Evolutionary conservation across 805 yeast genomes (phyloP), one percentile per base, ranked within the genome.

Genomic region (Cyberlindnera americana): DNA sequence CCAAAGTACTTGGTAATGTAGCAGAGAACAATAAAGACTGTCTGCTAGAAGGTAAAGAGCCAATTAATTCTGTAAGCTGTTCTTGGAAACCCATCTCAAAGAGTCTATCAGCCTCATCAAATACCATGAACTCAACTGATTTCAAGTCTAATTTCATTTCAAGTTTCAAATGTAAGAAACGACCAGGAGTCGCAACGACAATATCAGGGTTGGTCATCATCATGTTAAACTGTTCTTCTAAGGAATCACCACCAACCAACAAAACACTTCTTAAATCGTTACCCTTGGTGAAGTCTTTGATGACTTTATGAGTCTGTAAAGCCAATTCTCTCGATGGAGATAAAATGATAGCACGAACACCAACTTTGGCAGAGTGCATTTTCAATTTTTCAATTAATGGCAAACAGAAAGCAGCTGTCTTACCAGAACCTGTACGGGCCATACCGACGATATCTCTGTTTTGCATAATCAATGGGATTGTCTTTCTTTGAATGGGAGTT

Each of bases 361-460:
- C 99, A 31, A 85, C 83, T 57, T 79, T 84, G 22, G 95, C 89
- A 31, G 85, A 77, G 59, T 91, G 97, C 2, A 78, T 63, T 60
- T 86, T 87, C 51, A 91, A 70, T 57, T 77, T 81, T 53, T 93
- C 97, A 48, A 93, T 72, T 69, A 93, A 72, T 3, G 99, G 99
- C 39, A 93, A 66, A 16, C 87, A 75, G 60, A 93, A 93, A 1
- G 99, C 98, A 8, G 99, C 99, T 0, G 99, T 93, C 60, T 93
- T 93, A 72, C 99, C 99, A 19, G 96, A 86, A 55, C 99, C 99
- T 0, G 99, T 93, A 57, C 99, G 76, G 13, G 99, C 99, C 99
- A 93, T 93, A 59, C 97, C 99, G 13, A 93, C 99, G 29, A 93
- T 95, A 65, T 93, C 99, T 57, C 95, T 73, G 40, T 79, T 83